Evolutionary conservation across 2,329 filamentous ascomycete genomes (phyloP).

Genomic region (Colletotrichum echinochloae): DNA sequence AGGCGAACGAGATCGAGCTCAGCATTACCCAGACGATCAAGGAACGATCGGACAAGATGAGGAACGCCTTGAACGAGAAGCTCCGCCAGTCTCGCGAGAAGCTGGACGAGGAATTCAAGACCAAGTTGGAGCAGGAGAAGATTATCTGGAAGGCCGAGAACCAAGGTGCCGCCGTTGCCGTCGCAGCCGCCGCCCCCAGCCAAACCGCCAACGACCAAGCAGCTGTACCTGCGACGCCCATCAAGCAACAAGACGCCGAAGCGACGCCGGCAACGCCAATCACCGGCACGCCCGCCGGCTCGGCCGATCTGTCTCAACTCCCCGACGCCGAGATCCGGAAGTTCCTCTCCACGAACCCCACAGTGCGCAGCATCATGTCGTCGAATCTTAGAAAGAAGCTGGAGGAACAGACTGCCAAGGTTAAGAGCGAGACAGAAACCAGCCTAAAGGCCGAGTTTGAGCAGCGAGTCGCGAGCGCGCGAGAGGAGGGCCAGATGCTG

Average conservation of each 20-base stretch:
- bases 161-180: conserved; percentile 45
- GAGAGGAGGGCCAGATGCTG: conserved; percentile 76
- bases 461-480: conserved; percentile 64
- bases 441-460: conserved; percentile 62
- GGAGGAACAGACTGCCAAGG: conserved; percentile 71
- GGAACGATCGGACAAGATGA: conserved; percentile 76
- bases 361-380: conserved; percentile 68
- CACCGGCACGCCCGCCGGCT: conserved; percentile 47
- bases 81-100: conserved; percentile 73
- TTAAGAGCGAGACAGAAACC: conserved; percentile 66
- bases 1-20: conserved; percentile 73
- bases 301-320: conserved; percentile 59
- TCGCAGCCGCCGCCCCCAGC: conserved; percentile 43
- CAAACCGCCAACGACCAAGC: conserved; percentile 41
- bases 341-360: conserved; percentile 67
- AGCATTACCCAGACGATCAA: conserved; percentile 71
- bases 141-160: conserved; percentile 71
- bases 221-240: conserved; percentile 52
- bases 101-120: conserved; percentile 60
- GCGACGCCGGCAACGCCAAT: conserved; percentile 52
- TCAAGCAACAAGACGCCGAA: conserved; percentile 51
- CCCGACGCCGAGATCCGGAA: conserved; percentile 68
- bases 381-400: conserved; percentile 78
- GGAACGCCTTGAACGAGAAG: conserved; percentile 74
- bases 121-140: conserved; percentile 72